phyloP scores from a whole-genome alignment of 1,284 basidiomycete genomes.

The Ustilago crameri region DNA sequence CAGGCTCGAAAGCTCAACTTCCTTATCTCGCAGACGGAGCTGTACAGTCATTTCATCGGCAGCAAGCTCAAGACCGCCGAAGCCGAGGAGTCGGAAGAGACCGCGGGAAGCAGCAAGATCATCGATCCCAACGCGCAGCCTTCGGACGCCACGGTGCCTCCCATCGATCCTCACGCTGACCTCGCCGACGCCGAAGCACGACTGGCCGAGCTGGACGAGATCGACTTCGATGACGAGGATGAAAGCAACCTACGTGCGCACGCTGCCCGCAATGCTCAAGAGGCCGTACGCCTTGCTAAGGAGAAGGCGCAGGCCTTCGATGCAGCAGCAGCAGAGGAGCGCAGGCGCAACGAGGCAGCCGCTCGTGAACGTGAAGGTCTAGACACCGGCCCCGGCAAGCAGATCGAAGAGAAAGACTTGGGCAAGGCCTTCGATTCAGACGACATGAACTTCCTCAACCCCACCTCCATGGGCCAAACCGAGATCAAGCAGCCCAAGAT shows the following conservation, averaged over 20 bases:
- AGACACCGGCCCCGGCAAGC: constrained; percentile 31
- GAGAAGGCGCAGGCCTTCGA: constrained; percentile 88
- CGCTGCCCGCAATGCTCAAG: constrained; percentile 88
- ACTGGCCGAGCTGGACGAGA: constrained; percentile 75
- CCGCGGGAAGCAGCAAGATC: constrained; percentile 66
- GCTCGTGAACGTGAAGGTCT: constrained; percentile 41
- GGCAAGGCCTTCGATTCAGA: constrained; percentile 73
- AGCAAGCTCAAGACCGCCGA: constrained; percentile 97
- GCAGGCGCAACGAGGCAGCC: constrained; percentile 75
- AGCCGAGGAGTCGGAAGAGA: constrained; percentile 80
- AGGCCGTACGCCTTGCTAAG: constrained; percentile 83
- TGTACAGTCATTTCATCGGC: constrained; percentile 99
- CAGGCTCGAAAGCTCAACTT: constrained; percentile 98
- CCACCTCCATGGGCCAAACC: constrained; percentile 84
- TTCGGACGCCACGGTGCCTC: constrained; percentile 67
- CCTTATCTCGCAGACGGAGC: constrained; percentile 97
- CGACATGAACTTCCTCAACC: constrained; percentile 99
- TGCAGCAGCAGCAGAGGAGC: constrained; percentile 79
- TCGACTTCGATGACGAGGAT: constrained; percentile 96
- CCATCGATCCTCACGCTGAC: constrained; percentile 76
- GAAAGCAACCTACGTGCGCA: constrained; percentile 88
- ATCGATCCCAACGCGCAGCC: constrained; percentile 48
- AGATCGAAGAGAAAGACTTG: constrained; percentile 58
- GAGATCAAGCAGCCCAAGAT: constrained; percentile 91
- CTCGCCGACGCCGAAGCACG: constrained; percentile 53